phyloP scores from a whole-genome alignment of 257 asterid genomes.

The Eucommia ulmoides region DNA sequence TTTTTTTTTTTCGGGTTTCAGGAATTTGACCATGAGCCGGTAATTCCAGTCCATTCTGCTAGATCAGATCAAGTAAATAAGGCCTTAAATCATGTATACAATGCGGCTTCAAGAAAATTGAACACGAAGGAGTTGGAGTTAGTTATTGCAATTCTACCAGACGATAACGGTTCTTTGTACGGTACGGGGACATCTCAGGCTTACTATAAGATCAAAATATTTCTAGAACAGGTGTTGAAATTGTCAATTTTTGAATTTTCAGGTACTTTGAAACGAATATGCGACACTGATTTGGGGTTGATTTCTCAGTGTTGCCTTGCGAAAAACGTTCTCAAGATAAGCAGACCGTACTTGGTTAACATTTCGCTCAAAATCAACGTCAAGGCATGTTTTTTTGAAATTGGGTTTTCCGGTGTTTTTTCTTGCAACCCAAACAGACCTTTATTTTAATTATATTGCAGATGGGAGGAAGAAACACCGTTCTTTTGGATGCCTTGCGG shows the following conservation, averaged over 20 bases:
- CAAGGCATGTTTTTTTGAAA: constrained; percentile 8
- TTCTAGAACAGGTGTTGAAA: no score
- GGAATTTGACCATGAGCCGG: constrained; percentile 22
- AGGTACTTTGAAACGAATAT: constrained; percentile 24
- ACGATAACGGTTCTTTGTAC: constrained; percentile 21
- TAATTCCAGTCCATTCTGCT: constrained; percentile 19
- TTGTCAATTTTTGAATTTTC: no score
- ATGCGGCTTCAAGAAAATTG: constrained; percentile 10
- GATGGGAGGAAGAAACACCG: constrained; percentile 28
- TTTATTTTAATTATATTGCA: no score
- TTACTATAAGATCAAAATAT: no score
- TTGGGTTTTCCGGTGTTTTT: background rate
- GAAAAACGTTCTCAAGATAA: constrained; percentile 18
- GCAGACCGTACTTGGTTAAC: constrained; percentile 20
- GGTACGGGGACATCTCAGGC: constrained; percentile 10
- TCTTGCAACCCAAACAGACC: no score
- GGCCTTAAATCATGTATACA: constrained; percentile 17
- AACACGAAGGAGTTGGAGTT: constrained; percentile 21
- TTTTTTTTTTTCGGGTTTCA: no score
- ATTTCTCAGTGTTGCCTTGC: constrained; percentile 26
- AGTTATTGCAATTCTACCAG: constrained; percentile 24
- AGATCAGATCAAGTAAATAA: constrained; percentile 23
- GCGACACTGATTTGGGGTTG: constrained; percentile 24
- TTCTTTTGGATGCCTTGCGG: constrained; percentile 21
- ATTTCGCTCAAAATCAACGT: constrained; percentile 24